phyloP scores from a whole-genome alignment of 768 basidiomycete genomes.

The Leccinum longicurvipes region DNA sequence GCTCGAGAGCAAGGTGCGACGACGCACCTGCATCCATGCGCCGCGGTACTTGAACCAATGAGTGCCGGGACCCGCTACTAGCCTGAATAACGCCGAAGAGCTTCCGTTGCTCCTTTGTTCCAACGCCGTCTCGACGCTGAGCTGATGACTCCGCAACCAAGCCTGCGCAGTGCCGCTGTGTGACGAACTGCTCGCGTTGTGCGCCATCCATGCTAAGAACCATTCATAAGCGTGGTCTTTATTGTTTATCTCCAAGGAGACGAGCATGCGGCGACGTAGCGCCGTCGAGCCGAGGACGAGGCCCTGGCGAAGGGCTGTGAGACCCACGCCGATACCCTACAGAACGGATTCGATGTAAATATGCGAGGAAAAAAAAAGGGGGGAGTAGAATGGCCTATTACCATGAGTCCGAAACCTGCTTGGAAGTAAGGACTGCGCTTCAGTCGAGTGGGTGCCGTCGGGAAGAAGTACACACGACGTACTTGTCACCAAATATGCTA shows the following conservation, averaged over 20 bases:
- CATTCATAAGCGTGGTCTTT: conserved; percentile 94
- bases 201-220: conserved; percentile 96
- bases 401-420: conserved; percentile 98
- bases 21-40: conserved; percentile 90
- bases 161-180: conserved; percentile 21
- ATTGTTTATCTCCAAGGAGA: conserved; percentile 93
- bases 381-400: conserved; percentile 34
- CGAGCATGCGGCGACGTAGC: conserved; percentile 86
- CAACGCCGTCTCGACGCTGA: conserved; percentile 91
- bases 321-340: conserved; percentile 87
- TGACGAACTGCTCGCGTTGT: conserved; percentile 44
- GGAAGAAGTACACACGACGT: conserved; percentile 31
- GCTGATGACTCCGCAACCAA: conserved; percentile 81
- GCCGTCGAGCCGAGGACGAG: conserved; percentile 65
- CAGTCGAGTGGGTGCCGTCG: conserved; percentile 22
- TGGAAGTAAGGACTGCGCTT: conserved; percentile 91
- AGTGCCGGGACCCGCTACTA: conserved; percentile 94
- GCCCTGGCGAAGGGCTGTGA: conserved; percentile 72
- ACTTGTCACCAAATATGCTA: conserved; percentile 62
- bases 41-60: conserved; percentile 89
- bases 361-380: neutral
- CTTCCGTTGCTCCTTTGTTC: conserved; percentile 90
- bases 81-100: conserved; percentile 81
- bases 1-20: neutral
- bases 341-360: conserved; percentile 1